Conservation (phyloP, 2,329 filamentous ascomycete species). For the Ophiostoma novo-ulmi region DNA sequence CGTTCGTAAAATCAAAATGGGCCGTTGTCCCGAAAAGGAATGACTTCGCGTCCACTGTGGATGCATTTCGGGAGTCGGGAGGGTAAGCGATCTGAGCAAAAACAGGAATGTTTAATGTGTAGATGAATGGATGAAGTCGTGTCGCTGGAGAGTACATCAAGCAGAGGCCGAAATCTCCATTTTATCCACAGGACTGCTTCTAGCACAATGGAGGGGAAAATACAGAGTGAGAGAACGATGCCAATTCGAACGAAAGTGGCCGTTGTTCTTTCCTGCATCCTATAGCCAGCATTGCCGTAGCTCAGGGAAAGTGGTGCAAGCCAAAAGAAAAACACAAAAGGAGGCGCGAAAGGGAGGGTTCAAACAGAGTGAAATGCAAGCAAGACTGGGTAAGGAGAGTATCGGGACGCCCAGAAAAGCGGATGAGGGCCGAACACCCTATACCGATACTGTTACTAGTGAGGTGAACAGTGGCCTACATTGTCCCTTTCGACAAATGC, state of each 20-base stretch:
- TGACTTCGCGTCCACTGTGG: not conserved
- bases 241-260: not conserved
- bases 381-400: slow-evolving; percentile 10
- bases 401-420: slow-evolving; percentile 12
- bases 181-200: not conserved
- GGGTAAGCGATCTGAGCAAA: not conserved
- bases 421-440: slow-evolving; percentile 18
- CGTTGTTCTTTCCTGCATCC: not conserved
- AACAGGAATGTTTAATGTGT: not conserved
- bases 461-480: not conserved
- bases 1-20: not conserved
- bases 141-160: not conserved
- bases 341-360: not conserved
- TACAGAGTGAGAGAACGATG: not conserved
- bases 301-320: not conserved
- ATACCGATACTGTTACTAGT: slow-evolving; percentile 14
- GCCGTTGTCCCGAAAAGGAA: not conserved
- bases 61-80: not conserved
- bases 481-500: slow-evolving; percentile 9
- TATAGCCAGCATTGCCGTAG: not conserved
- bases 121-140: not conserved
- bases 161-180: not conserved
- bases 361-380: not conserved
- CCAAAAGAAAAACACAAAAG: not conserved
- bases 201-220: not conserved